Percentiles rank a stretch among this genome's conserved stretches.
Conservation (phyloP, 2,329 filamentous ascomycete genomes). For the Pestalotiopsis sp. region DNA sequence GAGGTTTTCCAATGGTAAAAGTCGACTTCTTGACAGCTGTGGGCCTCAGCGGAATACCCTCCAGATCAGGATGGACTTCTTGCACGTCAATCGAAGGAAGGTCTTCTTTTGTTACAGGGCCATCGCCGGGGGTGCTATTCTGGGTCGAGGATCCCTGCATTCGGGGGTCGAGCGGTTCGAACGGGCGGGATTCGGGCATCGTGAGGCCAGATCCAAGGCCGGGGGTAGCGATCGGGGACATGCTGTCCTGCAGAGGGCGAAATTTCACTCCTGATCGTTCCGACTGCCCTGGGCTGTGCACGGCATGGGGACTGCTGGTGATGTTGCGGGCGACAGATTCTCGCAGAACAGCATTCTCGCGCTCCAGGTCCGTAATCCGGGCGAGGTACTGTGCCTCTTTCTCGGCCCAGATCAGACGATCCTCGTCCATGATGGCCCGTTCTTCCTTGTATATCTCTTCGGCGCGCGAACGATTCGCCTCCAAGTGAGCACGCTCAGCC, state of each 20-base stretch:
- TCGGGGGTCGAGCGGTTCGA: constrained; percentile 45
- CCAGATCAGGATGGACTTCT: constrained; percentile 60
- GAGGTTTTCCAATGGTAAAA: constrained; percentile 41
- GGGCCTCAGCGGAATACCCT: constrained; percentile 60
- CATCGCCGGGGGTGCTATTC: constrained; percentile 13
- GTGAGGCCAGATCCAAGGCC: constrained; percentile 25
- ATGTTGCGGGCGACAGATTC: neutral
- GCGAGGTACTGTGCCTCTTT: constrained; percentile 37
- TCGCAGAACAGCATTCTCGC: constrained; percentile 26
- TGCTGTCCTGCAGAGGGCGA: constrained; percentile 21
- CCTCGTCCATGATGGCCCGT: constrained; percentile 54
- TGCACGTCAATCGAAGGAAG: constrained; percentile 58
- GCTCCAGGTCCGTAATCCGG: constrained; percentile 8
- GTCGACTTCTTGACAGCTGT: constrained; percentile 55
- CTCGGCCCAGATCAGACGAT: constrained; percentile 47
- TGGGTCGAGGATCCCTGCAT: constrained; percentile 42
- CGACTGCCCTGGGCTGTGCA: constrained; percentile 16
- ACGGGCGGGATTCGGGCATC: constrained; percentile 38
- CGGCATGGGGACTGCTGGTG: constrained; percentile 1
- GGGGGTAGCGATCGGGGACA: constrained; percentile 23
- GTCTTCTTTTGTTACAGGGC: constrained; percentile 30
- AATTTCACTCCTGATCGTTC: constrained; percentile 17
- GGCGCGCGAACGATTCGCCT: constrained; percentile 54
- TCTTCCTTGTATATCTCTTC: constrained; percentile 61
- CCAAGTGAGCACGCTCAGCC: constrained; percentile 54